A percentile compares a stretch with the other conserved stretches of the same genome.
Conservation (phyloP, 305 asterid genomes). For the Fraxinus latifolia region DNA sequence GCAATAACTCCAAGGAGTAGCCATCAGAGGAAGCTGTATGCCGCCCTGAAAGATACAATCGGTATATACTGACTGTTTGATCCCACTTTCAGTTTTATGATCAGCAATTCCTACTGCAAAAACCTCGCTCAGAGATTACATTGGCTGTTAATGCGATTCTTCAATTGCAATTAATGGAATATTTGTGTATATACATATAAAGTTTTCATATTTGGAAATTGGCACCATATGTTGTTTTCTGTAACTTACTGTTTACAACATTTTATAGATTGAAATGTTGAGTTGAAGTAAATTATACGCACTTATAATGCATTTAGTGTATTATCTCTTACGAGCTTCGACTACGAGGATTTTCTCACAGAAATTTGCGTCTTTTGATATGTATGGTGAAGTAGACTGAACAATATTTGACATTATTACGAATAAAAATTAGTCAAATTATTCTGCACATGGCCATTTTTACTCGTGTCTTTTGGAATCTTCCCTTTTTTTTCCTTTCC, state of each 20-base stretch:
- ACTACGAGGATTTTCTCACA: background rate
- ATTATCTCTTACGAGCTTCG: background rate
- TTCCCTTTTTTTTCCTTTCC: background rate
- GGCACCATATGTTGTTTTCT: background rate
- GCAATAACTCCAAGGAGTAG: background rate
- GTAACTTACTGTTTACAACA: background rate
- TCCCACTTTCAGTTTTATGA: background rate
- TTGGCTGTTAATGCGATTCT: background rate
- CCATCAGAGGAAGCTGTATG: background rate
- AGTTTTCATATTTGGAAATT: background rate
- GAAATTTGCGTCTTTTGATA: background rate
- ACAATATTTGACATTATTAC: background rate
- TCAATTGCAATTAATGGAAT: background rate
- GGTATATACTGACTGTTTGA: background rate
- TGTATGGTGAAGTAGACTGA: background rate
- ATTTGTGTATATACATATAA: background rate
- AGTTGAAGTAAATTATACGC: background rate
- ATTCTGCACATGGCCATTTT: background rate
- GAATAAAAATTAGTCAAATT: background rate
- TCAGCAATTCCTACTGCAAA: background rate
- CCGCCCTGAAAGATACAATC: background rate
- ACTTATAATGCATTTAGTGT: background rate
- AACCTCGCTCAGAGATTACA: background rate
- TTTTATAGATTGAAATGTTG: conserved; percentile 12
- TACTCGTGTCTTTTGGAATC: background rate